A percentile compares a stretch with the other conserved stretches of the same genome.
These are phyloP conservation scores for Aspergillus incahuasiensis DNA, from an alignment of 495 filamentous ascomycete genomes.

Conservation along the genomic window DNA sequence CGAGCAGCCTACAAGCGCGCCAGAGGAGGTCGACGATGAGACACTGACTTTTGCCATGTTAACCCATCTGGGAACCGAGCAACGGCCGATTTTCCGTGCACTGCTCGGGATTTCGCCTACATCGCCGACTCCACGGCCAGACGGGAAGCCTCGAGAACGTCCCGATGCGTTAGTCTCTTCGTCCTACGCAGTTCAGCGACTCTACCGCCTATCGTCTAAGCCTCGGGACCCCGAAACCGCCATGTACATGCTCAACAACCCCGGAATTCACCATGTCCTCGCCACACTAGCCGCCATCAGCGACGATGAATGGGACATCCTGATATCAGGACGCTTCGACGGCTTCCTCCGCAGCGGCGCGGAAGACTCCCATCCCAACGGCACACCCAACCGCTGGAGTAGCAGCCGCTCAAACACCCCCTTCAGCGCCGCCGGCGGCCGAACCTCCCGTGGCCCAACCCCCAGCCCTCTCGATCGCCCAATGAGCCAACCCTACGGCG, in stretches of 20 bases:
- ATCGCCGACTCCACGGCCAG: conserved; percentile 38
- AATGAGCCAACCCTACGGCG: conserved; percentile 35
- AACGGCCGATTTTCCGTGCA: conserved; percentile 72
- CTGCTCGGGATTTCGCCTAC: conserved; percentile 64
- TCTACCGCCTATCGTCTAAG: conserved; percentile 66
- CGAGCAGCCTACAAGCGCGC: conserved; percentile 63
- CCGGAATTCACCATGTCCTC: conserved; percentile 75
- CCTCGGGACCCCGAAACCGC: conserved; percentile 83
- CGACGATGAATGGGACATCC: conserved; percentile 89
- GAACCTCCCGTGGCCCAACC: conserved; percentile 38
- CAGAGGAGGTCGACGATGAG: conserved; percentile 85
- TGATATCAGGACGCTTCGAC: conserved; percentile 93
- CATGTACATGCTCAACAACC: conserved; percentile 84
- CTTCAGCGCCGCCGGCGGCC: conserved; percentile 35
- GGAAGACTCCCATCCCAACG: conserved; percentile 50
- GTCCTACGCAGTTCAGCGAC: conserved; percentile 70
- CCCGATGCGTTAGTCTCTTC: conserved; percentile 67
- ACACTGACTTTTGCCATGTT: conserved; percentile 89
- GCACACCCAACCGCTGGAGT: conserved; percentile 23
- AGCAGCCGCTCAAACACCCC: conserved; percentile 43
- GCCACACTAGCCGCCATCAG: conserved; percentile 83
- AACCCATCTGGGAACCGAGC: conserved; percentile 72
- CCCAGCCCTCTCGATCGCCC: conserved; percentile 39
- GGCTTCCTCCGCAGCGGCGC: conserved; percentile 95
- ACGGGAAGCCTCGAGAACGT: conserved; percentile 50